Percentiles rank a stretch among this genome's conserved stretches.
Conservation (phyloP, 2,329 filamentous ascomycete genomes). For the Phaeosphaeriaceae sp. region DNA sequence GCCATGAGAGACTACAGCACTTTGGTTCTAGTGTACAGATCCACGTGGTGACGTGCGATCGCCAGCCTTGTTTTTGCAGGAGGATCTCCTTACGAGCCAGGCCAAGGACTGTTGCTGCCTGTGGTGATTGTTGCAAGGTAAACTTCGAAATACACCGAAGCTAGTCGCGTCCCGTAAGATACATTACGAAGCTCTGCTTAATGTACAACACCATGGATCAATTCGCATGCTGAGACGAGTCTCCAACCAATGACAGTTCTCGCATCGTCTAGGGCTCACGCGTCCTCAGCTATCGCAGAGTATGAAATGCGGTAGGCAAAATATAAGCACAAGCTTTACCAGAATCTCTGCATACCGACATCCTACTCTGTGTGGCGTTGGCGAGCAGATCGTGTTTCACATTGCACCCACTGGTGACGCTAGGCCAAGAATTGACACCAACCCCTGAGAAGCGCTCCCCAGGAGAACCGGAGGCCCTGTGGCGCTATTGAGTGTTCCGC, state of each 20-base stretch:
- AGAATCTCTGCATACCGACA: constrained; percentile 11
- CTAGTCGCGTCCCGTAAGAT: too few relatives aligned
- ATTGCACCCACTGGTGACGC: constrained; percentile 25
- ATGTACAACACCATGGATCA: not conserved
- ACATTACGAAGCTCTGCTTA: too few relatives aligned
- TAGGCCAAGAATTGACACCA: constrained; percentile 12
- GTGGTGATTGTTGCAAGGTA: constrained; percentile 3
- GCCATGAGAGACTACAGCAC: constrained; percentile 9
- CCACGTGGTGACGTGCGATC: constrained; percentile 17
- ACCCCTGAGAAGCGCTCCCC: constrained; percentile 25
- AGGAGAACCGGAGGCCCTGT: constrained; percentile 28
- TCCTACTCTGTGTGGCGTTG: constrained; percentile 27
- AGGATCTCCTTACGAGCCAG: too few relatives aligned
- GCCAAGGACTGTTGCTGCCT: not conserved
- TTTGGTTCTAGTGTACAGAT: constrained; percentile 7
- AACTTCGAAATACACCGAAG: not conserved
- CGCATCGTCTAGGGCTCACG: too few relatives aligned
- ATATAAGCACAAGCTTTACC: not conserved
- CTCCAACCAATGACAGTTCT: constrained; percentile 25
- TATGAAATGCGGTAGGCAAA: too few relatives aligned
- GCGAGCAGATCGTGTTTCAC: constrained; percentile 45
- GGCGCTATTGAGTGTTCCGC: constrained; percentile 39
- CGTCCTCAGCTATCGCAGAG: too few relatives aligned
- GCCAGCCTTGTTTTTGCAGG: constrained; percentile 4
- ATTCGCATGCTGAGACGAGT: constrained; percentile 34